Evolutionary conservation across 495 filamentous ascomycete genomes (phyloP), one percentile per base, ranked within the genome.

Genomic region (Penicillium malachiteum): DNA sequence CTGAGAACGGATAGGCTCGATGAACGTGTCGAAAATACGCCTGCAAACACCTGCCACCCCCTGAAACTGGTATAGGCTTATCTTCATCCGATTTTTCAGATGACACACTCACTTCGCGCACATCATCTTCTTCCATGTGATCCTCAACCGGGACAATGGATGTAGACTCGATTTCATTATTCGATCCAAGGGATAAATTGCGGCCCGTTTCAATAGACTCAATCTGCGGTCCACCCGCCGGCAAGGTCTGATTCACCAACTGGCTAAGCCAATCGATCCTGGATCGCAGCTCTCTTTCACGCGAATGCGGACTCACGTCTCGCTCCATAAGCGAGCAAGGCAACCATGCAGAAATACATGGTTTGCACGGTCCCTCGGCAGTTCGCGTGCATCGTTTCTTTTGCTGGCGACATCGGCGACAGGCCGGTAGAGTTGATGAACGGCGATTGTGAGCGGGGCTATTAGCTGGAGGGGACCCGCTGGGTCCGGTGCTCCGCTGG

Each of bases 21-120:
- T 66, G 55, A 32, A 66, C 63, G 39, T 66, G 59, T 16, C 63
- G 63, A 39, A 66, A 66, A 48, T 66, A 66, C 9, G 63, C 63
- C 13, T 66, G 52, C 11, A 66, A 45, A 18, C 44, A 55, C 18
- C 43, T 55, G 26, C 45, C 34, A 10, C 45, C 35, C 4, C 31
- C 44, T 35, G 44, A 14, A 17, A 55, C 45, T 9, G 45, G 42
- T 14, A 55, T 33, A 10, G 18, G 5, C 18, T 12, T 33, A 7
- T 53, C 37, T 2, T 16, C 41, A 11, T 58, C 43, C 12, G 17
- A 0, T 17, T 55, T 48, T 18, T 18, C 3, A 39, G 32, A 46
- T 39, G 6, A 1, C 14, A 14, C 32, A 7, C 31, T 46, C 13
- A 32, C 43, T 3, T 48, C 44, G 4, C 12, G 33, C 10, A 46